phyloP scores from a whole-genome alignment of 2,329 filamentous ascomycete species.

The Beauveria rudraprayagi region DNA sequence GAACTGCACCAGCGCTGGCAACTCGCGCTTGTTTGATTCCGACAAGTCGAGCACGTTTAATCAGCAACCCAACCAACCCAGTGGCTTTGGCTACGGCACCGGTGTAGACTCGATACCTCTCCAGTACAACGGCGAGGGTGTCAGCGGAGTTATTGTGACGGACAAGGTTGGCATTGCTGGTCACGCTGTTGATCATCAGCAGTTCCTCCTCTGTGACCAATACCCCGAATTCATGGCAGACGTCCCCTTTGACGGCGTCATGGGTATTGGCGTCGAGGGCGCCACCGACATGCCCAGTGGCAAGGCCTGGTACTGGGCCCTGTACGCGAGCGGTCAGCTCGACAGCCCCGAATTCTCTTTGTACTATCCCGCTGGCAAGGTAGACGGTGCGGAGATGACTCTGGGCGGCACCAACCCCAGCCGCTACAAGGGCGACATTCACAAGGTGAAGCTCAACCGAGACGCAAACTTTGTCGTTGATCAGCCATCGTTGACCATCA shows the following conservation, averaged over 20 bases:
- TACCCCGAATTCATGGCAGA: conserved; percentile 21
- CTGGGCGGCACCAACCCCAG: conserved; percentile 25
- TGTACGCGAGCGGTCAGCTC: conserved; percentile 19
- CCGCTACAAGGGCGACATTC: conserved; percentile 22
- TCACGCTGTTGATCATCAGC: conserved; percentile 17
- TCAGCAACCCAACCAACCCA: conserved; percentile 14
- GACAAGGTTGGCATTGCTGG: conserved; percentile 23
- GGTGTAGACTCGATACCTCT: conserved; percentile 23
- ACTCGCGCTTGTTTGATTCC: conserved; percentile 20
- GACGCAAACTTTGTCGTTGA: conserved; percentile 12
- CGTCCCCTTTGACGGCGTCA: conserved; percentile 24
- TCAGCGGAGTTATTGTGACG: conserved; percentile 20
- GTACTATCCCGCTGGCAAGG: conserved; percentile 18
- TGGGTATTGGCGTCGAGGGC: conserved; percentile 21
- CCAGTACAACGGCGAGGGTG: neutral
- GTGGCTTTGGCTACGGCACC: conserved; percentile 18
- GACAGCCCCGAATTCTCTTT: conserved; percentile 22
- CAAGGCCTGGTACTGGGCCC: conserved; percentile 21
- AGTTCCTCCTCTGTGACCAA: conserved; percentile 23
- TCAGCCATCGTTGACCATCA: conserved; percentile 18
- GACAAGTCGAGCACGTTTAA: conserved; percentile 22
- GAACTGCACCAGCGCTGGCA: conserved; percentile 22
- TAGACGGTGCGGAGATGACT: conserved; percentile 21
- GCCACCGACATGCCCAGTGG: conserved; percentile 12
- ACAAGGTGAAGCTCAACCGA: conserved; percentile 18